Evolutionary conservation across 2,329 filamentous ascomycete genomes (phyloP), one percentile per base, ranked within the genome.

Genomic region (Onygena corvina): DNA sequence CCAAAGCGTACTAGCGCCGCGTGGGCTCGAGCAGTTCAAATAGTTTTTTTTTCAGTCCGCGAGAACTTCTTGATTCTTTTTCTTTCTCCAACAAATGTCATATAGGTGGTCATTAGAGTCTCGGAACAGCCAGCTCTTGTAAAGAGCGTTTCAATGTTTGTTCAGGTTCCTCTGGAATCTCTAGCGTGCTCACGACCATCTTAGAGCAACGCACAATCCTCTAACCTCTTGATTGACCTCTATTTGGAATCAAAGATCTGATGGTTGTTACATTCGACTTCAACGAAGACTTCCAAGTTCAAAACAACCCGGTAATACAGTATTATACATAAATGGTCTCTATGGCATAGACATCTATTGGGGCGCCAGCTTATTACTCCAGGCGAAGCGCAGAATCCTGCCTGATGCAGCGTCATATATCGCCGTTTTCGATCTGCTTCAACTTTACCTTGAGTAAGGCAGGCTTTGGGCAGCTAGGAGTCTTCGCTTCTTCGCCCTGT

Each of bases 21-120:
- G 9, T 49, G 36, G 20, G 20, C 51, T 50, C 53, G 46, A 30
- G 31, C 42, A 30, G 14, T 40, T 40, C 36, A 40, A 40, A 40
- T 40, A 25, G 11, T 40, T 40, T 23, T 40, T 40, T 40, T 40
- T n/a, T 23, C n/a, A n/a, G n/a, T n/a, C 20, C 7, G 18, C 36
- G 11, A 20, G 14, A 40, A 14, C 58, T 57, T 59, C 58, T 54
- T 57, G 63, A 62, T 58, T 62, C 64, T 67, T 67, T 66, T 73
- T 67, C 71, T 66, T 74, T 73, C 67, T 65, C 68, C 68, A 64
- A 61, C 63, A 66, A 68, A 76, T 75, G 73, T 76, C 71, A 65
- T 65, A 70, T 76, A 90, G 87, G 83, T 84, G 83, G 80, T 85
- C 86, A 85, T 90, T 96, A 96, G 92, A 98, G 92, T 98, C 92